These are phyloP conservation scores for Marvania coccoides DNA, from an alignment of 139 green algal species.

Conservation along the genomic window DNA sequence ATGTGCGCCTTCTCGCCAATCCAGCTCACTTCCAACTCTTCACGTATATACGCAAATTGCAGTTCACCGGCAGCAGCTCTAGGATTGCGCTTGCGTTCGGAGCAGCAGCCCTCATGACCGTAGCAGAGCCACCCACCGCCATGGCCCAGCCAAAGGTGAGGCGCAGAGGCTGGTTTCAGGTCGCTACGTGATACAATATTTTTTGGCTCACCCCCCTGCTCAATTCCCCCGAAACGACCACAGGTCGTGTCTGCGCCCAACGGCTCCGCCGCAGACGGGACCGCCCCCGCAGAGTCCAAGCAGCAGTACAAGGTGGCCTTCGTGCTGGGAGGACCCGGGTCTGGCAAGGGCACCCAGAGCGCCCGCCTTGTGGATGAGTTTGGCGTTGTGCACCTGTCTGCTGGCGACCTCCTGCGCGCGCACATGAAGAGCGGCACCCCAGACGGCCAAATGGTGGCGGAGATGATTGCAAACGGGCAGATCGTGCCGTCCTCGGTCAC, in stretches of 20 bases:
- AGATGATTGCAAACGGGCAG: conserved; percentile 91
- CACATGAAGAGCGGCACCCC: conserved; percentile 79
- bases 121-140: conserved; percentile 11
- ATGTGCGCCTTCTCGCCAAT: no score
- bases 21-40: no score
- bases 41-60: neutral
- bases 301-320: conserved; percentile 42
- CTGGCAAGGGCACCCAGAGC: conserved; percentile 73
- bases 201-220: no score
- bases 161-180: neutral
- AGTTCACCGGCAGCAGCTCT: conserved; percentile 17
- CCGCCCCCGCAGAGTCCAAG: neutral
- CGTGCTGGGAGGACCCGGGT: conserved; percentile 70
- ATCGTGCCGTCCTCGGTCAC: conserved; percentile 72
- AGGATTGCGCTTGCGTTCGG: conserved; percentile 1
- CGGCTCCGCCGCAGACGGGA: neutral
- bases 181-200: no score
- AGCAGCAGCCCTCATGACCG: conserved; percentile 16
- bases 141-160: neutral
- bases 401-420: conserved; percentile 87
- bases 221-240: no score
- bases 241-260: neutral
- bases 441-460: conserved; percentile 82
- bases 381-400: conserved; percentile 77
- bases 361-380: conserved; percentile 73